phyloP scores from a whole-genome alignment of 2,329 filamentous ascomycete species.

The Fusarium tanahbumbuense region DNA sequence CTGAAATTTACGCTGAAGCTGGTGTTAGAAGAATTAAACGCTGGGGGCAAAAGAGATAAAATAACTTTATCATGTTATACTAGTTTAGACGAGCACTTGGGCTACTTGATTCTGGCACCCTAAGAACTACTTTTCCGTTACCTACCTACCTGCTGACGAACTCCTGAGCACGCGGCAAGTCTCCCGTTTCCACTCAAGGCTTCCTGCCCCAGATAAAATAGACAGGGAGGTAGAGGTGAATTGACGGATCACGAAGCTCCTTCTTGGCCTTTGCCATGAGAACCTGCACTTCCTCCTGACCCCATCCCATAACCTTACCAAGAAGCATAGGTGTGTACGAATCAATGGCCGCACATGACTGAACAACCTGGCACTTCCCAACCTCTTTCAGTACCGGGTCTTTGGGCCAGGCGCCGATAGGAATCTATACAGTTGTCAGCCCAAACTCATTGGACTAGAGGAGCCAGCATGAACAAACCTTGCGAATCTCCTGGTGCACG shows the following conservation, averaged over 20 bases:
- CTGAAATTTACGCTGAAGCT: background rate
- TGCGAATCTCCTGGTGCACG: constrained; percentile 25
- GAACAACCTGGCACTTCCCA: constrained; percentile 27
- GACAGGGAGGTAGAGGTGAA: constrained; percentile 32
- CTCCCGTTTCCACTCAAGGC: background rate
- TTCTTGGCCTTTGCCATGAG: constrained; percentile 38
- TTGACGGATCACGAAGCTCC: constrained; percentile 36
- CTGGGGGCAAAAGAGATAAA: background rate
- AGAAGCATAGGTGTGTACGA: constrained; percentile 34
- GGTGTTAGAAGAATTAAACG: background rate
- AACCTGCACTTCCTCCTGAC: constrained; percentile 31
- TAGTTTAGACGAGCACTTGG: background rate
- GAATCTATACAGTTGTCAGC: constrained; percentile 10
- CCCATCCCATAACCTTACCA: constrained; percentile 34
- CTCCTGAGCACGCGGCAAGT: background rate
- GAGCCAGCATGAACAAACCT: constrained; percentile 1
- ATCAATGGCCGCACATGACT: constrained; percentile 33
- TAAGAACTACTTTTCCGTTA: background rate
- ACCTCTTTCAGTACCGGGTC: constrained; percentile 25
- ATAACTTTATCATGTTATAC: background rate
- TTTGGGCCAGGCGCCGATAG: constrained; percentile 31
- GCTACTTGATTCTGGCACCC: background rate
- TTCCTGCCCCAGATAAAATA: constrained; percentile 31
- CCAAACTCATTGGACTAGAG: fast-evolving
- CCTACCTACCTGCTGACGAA: background rate